Conservation (phyloP, 2,329 filamentous ascomycete species). For the Cytospora schulzeri region DNA sequence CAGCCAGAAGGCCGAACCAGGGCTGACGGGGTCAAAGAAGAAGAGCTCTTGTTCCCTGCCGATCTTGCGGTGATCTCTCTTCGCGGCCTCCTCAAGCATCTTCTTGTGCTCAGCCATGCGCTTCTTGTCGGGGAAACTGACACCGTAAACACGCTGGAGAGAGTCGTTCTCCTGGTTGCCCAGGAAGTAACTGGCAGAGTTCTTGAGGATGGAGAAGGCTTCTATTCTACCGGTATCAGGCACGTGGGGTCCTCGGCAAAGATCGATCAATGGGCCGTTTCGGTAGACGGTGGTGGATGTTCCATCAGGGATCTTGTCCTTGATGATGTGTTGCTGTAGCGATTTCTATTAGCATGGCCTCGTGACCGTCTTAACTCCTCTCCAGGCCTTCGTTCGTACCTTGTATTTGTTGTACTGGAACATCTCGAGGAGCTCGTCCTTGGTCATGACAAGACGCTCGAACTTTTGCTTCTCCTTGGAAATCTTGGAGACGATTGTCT, state of each 20-base stretch:
- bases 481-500: constrained; percentile 77
- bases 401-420: constrained; percentile 99
- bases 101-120: constrained; percentile 89
- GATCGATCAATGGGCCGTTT: constrained; percentile 89
- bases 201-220: constrained; percentile 89
- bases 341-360: constrained; percentile 1
- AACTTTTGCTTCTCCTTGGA: constrained; percentile 98
- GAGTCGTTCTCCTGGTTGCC: constrained; percentile 93
- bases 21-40: constrained; percentile 94
- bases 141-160: constrained; percentile 92
- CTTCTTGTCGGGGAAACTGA: constrained; percentile 96
- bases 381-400: constrained; percentile 32
- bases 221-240: constrained; percentile 92
- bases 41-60: constrained; percentile 96
- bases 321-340: constrained; percentile 85
- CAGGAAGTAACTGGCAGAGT: constrained; percentile 74
- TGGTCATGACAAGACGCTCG: constrained; percentile 84
- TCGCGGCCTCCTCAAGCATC: constrained; percentile 96
- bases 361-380: too few relatives aligned
- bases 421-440: constrained; percentile 92
- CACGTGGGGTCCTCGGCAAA: constrained; percentile 93
- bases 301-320: constrained; percentile 85
- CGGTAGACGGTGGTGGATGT: constrained; percentile 93
- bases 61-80: constrained; percentile 92
- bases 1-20: constrained; percentile 88